Evolutionary conservation across 108 stramenopile species (phyloP), one percentile per base, ranked within the genome.

Genomic region (Conticribra weissflogii): DNA sequence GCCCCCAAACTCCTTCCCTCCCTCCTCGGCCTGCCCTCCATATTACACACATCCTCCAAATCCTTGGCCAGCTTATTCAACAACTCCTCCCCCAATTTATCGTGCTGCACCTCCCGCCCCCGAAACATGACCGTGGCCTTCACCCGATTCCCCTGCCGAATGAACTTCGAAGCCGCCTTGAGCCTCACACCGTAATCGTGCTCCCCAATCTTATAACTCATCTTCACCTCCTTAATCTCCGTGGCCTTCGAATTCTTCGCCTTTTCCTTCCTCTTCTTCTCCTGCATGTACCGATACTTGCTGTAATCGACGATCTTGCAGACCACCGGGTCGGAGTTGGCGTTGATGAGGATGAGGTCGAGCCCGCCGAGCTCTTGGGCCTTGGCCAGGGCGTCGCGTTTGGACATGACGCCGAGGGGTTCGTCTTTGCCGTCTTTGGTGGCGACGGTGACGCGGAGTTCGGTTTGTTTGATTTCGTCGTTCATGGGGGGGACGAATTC

Each of bases 211-310:
- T 96, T 97, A 88, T 96, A 96, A 21, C 84, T 86, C 95, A 98
- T 95, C 72, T 97, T 98, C 21, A 98, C 90, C 75, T 98, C 97
- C 83, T 98, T 98, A 28, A 97, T 59, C 80, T 97, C 97, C 18
- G 86, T 91, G 8, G 89, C 83, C 85, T 98, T 98, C 57, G 86
- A 81, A 83, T 97, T 97, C 84, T 97, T 97, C 68, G 86, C 86
- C 66, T 90, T 71, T 57, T 97, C 98, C 85, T 98, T 98, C 17
- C 92, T 88, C 71, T 92, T 89, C 87, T 96, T 97, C 71, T 97
- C 94, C 66, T 73, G 76, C 71, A 63, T 74, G 85, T 98, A 98
- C 36, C 96, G 87, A 65, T 89, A 95, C 66, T 98, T 98, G 29
- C 91, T 91, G 69, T 96, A 97, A 57, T 98, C 96, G 29, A 92